Conservation (phyloP, 768 basidiomycete species). For the Pulveroboletus sp. region DNA sequence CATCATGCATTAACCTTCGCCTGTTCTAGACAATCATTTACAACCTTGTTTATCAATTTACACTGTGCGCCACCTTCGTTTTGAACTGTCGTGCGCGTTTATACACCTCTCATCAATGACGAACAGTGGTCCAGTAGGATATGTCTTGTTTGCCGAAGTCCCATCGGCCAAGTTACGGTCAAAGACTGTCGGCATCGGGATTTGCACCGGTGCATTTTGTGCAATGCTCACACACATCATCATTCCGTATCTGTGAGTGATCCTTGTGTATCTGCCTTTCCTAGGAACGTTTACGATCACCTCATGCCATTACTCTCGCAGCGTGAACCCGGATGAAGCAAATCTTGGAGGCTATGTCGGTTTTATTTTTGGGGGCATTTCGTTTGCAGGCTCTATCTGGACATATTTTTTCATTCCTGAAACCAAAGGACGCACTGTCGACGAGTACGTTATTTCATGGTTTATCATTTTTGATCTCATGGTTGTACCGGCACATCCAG, state of each 20-base stretch:
- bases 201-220: constrained; percentile 24
- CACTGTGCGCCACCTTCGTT: constrained; percentile 15
- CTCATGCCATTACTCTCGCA: not conserved
- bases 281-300: no score
- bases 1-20: no score
- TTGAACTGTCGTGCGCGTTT: not conserved
- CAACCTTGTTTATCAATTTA: constrained; percentile 27
- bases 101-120: not conserved
- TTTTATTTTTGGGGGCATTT: constrained; percentile 26
- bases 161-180: constrained; percentile 30
- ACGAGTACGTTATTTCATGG: constrained; percentile 7
- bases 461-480: no score
- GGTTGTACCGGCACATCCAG: not conserved
- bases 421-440: constrained; percentile 26
- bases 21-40: constrained; percentile 27
- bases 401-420: constrained; percentile 28
- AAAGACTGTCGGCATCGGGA: constrained; percentile 29
- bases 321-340: constrained; percentile 28
- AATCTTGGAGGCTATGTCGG: constrained; percentile 28
- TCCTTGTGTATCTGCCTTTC: not conserved
- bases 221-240: constrained; percentile 23
- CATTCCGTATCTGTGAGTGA: constrained; percentile 28
- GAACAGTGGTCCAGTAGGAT: constrained; percentile 25
- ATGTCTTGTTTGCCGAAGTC: constrained; percentile 26
- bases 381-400: constrained; percentile 22